Conservation (phyloP, 768 basidiomycete genomes). For the Lactifluus hygrophoroides region DNA sequence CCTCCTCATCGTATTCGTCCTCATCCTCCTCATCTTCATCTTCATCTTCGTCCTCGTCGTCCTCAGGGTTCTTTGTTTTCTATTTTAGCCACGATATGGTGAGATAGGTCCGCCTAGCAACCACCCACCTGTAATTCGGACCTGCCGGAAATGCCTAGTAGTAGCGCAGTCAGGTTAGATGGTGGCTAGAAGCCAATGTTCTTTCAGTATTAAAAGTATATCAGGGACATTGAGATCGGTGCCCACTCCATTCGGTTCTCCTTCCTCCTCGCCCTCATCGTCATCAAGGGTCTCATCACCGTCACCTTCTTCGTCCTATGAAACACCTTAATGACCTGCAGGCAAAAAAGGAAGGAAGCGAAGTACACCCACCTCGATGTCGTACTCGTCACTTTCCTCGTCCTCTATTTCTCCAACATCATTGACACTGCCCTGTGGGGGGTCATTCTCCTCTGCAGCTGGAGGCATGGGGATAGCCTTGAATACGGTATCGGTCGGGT, state of each 20-base stretch:
- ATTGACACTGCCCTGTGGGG: not conserved
- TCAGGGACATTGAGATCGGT: not conserved
- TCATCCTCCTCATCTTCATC: not conserved
- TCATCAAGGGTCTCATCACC: not conserved
- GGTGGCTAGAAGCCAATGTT: not conserved
- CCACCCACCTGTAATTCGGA: not conserved
- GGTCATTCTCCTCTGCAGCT: not conserved
- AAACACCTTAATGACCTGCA: not conserved
- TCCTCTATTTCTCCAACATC: not conserved
- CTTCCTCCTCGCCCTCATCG: not conserved
- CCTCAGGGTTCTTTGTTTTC: not conserved
- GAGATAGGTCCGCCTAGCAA: not conserved
- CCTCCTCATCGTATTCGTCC: not conserved
- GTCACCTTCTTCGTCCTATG: not conserved
- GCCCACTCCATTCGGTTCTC: conserved; percentile 11
- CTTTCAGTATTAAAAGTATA: not conserved
- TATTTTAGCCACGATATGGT: not conserved
- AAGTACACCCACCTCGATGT: conserved; percentile 1
- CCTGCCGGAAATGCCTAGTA: not conserved
- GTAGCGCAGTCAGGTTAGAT: conserved; percentile 6
- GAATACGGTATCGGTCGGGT: not conserved
- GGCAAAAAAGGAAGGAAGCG: not conserved
- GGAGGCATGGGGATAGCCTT: conserved; percentile 3
- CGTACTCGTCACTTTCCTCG: conserved; percentile 16
- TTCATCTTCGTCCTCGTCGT: not conserved